phyloP scores from a whole-genome alignment of 257 asterid species.

The Nicotiana tomentosiformis region DNA sequence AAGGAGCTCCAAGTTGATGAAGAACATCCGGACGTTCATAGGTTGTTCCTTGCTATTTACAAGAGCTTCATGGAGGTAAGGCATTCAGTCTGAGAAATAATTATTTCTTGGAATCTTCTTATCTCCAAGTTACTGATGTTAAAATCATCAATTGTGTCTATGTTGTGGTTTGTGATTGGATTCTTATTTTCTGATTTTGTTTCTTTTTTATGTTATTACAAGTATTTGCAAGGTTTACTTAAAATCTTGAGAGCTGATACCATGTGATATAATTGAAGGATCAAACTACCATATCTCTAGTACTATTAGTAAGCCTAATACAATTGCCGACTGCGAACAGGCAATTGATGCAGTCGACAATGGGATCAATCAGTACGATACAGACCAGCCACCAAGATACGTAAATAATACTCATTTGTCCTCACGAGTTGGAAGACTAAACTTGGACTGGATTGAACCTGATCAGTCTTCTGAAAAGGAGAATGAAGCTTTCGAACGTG shows the following conservation, averaged over 20 bases:
- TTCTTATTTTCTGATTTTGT: not conserved
- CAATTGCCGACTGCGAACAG: not conserved
- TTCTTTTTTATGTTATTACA: not conserved
- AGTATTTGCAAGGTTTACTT: not conserved
- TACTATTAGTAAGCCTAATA: not conserved
- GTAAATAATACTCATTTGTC: slow-evolving; percentile 26
- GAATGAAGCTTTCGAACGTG: slow-evolving; percentile 26
- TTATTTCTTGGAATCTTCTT: not conserved
- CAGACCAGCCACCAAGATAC: slow-evolving; percentile 23
- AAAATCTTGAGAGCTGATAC: not conserved
- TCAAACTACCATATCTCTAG: not conserved
- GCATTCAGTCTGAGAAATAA: not conserved
- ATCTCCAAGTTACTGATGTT: not conserved
- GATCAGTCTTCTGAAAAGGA: slow-evolving; percentile 26
- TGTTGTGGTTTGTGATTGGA: not conserved
- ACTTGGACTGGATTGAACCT: slow-evolving; percentile 27
- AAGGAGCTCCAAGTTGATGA: slow-evolving; percentile 19
- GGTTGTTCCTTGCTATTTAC: slow-evolving; percentile 15
- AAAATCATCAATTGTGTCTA: not conserved
- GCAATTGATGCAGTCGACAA: slow-evolving; percentile 30
- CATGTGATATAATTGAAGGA: not conserved
- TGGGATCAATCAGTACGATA: slow-evolving; percentile 25
- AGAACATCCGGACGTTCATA: slow-evolving; percentile 18
- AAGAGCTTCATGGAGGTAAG: slow-evolving; percentile 23
- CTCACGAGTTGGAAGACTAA: slow-evolving; percentile 24